phyloP scores from a whole-genome alignment of 768 basidiomycete genomes.

The Psilocybe sp. region DNA sequence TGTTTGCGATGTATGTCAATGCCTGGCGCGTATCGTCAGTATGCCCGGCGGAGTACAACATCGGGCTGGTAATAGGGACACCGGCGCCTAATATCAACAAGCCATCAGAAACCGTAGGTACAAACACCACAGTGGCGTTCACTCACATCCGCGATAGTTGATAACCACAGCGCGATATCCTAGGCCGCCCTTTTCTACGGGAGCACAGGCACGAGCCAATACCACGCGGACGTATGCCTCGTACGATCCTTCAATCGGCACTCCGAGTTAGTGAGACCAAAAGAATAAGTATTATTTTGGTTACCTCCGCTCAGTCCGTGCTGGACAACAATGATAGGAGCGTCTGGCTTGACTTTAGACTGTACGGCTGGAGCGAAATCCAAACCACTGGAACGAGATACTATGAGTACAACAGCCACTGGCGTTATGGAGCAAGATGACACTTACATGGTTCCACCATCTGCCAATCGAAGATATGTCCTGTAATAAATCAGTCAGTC shows the following conservation, averaged over 20 bases:
- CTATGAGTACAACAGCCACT: neutral
- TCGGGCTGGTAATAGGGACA: conserved; percentile 73
- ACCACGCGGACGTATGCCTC: conserved; percentile 88
- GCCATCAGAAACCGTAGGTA: conserved; percentile 7
- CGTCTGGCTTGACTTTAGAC: conserved; percentile 15
- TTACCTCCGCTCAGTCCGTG: conserved; percentile 51
- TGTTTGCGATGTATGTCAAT: conserved; percentile 65
- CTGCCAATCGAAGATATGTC: conserved; percentile 47
- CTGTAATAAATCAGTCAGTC: conserved; percentile 14
- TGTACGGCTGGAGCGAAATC: conserved; percentile 50
- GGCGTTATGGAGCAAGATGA: neutral
- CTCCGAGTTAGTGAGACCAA: conserved; percentile 2
- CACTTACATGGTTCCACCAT: conserved; percentile 66
- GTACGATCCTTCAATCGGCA: conserved; percentile 60
- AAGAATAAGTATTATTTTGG: neutral
- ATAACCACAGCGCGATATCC: conserved; percentile 88
- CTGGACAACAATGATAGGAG: conserved; percentile 53
- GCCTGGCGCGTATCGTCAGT: conserved; percentile 88
- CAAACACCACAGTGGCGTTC: neutral
- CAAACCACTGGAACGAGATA: conserved; percentile 41
- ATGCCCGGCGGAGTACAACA: conserved; percentile 83
- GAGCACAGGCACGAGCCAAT: conserved; percentile 64
- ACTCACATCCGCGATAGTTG: conserved; percentile 88
- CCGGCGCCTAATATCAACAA: conserved; percentile 60
- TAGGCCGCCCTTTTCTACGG: conserved; percentile 75